Percentiles rank a stretch among this genome's conserved stretches.
Evolutionary conservation across 441 rosid genomes (phyloP).

Genomic region (Populus trichocarpa): DNA sequence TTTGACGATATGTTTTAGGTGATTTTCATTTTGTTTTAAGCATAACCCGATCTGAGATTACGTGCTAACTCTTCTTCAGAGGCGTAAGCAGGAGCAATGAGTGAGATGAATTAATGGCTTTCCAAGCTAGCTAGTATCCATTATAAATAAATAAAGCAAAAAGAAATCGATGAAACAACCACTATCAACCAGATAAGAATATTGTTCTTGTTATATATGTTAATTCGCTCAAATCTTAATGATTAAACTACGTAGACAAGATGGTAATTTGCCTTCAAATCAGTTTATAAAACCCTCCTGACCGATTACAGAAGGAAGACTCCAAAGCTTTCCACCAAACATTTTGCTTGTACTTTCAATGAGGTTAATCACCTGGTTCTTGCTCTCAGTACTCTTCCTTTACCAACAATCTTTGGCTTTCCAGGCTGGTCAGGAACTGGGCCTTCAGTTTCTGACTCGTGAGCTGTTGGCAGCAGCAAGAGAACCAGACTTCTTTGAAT

Average conservation of each 20-base stretch:
- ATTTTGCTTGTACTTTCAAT: not conserved
- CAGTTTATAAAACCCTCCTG: not conserved
- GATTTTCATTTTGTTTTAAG: no score
- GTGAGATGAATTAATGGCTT: not conserved
- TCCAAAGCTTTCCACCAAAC: not conserved
- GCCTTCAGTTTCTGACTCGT: slow-evolving; percentile 26
- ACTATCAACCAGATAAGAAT: not conserved
- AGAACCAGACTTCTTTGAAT: slow-evolving; percentile 47
- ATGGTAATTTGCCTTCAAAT: no score
- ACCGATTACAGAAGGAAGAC: not conserved
- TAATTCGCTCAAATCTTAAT: no score
- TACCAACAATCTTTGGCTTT: slow-evolving; percentile 5
- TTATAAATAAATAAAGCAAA: not conserved
- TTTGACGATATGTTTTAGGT: no score
- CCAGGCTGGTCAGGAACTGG: slow-evolving; percentile 14
- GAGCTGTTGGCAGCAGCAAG: slow-evolving; percentile 46
- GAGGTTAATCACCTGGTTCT: slow-evolving; percentile 6
- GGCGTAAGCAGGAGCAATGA: no score
- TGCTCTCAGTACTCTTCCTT: not conserved
- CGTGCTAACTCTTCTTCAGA: no score
- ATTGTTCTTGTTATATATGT: no score
- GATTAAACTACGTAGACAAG: no score
- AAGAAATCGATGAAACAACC: not conserved
- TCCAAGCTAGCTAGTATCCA: not conserved
- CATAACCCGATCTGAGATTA: no score